A percentile compares a stretch with the other conserved stretches of the same genome.
phyloP scores from a whole-genome alignment of 164 flowering plant species.

The Vitis amurensis region DNA sequence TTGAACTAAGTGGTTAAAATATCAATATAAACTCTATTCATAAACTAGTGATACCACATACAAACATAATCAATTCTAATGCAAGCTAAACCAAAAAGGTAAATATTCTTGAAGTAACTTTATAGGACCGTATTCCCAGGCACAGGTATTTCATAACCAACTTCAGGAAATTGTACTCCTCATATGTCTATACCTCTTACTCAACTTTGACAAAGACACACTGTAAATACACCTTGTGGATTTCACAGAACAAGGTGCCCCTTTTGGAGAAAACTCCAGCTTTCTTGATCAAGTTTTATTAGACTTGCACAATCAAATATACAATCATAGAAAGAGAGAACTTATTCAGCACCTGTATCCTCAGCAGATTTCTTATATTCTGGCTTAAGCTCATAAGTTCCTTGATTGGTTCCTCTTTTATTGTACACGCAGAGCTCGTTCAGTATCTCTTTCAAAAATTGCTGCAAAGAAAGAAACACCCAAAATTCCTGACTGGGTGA shows the following conservation, averaged over 20 bases:
- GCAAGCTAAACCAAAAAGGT: neutral
- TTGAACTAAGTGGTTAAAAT: neutral
- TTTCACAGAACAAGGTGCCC: neutral
- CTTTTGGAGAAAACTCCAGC: neutral
- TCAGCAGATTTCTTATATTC: constrained; percentile 81
- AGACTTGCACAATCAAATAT: constrained; percentile 3
- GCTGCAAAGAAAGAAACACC: constrained; percentile 43
- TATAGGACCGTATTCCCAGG: too few relatives aligned
- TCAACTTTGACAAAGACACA: neutral
- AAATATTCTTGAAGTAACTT: neutral
- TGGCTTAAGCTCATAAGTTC: constrained; percentile 90
- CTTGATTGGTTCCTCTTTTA: constrained; percentile 88
- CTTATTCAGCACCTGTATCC: constrained; percentile 52
- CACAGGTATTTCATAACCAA: too few relatives aligned
- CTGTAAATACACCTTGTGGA: neutral
- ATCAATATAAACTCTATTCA: neutral
- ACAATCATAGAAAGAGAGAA: constrained; percentile 3
- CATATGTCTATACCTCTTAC: neutral
- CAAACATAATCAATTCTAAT: neutral
- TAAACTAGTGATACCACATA: neutral
- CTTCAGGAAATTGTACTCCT: neutral
- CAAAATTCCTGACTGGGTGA: neutral
- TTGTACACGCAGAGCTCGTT: constrained; percentile 87
- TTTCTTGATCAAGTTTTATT: constrained; percentile 1
- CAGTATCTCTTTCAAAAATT: constrained; percentile 89